Base-by-base conservation (phyloP, 78 protist genomes). In the Chrysochromulina parva region DNA sequence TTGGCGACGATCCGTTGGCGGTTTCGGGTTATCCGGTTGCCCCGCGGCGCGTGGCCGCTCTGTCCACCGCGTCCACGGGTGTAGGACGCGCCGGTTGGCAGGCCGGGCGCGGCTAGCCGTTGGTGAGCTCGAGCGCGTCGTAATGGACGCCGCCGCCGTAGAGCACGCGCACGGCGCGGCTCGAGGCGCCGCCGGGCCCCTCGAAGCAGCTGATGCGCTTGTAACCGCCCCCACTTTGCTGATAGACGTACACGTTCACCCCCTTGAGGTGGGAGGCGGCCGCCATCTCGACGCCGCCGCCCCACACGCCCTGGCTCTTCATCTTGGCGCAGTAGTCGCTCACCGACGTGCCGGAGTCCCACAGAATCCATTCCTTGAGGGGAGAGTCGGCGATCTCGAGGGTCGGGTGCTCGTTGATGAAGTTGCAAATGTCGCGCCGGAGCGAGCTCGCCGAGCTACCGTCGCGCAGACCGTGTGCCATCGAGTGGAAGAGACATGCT, bases 241-340 rank as follows among this genome's bases (percentile, higher is more conserved):
- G 59, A 10, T 50, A 88, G 19, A 88, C 91, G 74, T 38, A 2
- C 6, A 88, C 81, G 82, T 88, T 88, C 52, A 65, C 80, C 26
- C 28, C 20, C 53, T 62, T 53, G 22, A 88, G 9, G 13, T 67
- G 54, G 48, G 84, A 59, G 54, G 19, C 24, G 10, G 84, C 81
- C n/a, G 91, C 91, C 28, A 88, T 66, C 59, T 88, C 91, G 59
- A 88, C 69, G 48, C 91, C 91, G 9, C 91, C 91, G 38, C 91
- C 91, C 91, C 91, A 88, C 16, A 0, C 3, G 13, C 84, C 53
- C 28, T 47, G 13, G 54, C 26, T 0, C 7, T 57, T 0, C 84
- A 88, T 88, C 13, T 57, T 48, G 26, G 53, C 52, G 13, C 26
- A 85, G 78, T 88, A 88, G 9, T 65, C 20, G 47, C 47, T 53